phyloP scores from a whole-genome alignment of 1,284 basidiomycete genomes.

The Cystobasidium slooffiae region DNA sequence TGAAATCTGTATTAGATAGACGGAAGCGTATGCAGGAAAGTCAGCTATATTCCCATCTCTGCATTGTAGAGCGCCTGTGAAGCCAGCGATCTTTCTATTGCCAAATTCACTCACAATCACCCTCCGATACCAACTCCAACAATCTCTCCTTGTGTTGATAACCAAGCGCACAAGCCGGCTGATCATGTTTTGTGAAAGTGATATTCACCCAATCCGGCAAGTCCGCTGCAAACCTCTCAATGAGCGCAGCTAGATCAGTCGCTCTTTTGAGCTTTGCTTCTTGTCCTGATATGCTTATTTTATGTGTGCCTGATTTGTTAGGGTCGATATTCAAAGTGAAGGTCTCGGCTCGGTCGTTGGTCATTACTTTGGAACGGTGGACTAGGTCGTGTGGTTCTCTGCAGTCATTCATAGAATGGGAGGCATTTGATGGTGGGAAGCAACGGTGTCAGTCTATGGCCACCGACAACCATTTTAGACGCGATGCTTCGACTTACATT shows the following conservation, averaged over 20 bases:
- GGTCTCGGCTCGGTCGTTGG: conserved; percentile 39
- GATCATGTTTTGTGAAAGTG: conserved; percentile 61
- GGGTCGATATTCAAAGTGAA: conserved; percentile 42
- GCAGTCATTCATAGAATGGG: no score
- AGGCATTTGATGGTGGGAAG: no score
- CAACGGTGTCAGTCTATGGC: no score
- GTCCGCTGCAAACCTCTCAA: conserved; percentile 55
- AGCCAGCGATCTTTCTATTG: no score
- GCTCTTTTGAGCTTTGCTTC: conserved; percentile 50
- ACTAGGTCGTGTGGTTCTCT: conserved; percentile 42
- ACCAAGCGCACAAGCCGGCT: conserved; percentile 60
- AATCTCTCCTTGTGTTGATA: conserved; percentile 57
- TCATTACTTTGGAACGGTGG: conserved; percentile 39
- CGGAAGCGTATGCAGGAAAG: background rate
- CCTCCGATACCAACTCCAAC: conserved; percentile 57
- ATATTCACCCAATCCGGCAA: conserved; percentile 56
- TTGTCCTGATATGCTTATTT: conserved; percentile 35
- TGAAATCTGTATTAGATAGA: conserved; percentile 26
- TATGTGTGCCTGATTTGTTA: conserved; percentile 5
- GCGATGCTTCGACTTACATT: no score
- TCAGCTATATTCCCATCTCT: background rate
- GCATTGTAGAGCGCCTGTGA: no score
- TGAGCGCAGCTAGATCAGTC: conserved; percentile 53
- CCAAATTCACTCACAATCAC: conserved; percentile 59
- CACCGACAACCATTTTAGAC: no score